Evolutionary conservation across 371 early-diverging fungal genomes (phyloP), one percentile per base, ranked within the genome.

Genomic region (Syncephalastrum racemosum): DNA sequence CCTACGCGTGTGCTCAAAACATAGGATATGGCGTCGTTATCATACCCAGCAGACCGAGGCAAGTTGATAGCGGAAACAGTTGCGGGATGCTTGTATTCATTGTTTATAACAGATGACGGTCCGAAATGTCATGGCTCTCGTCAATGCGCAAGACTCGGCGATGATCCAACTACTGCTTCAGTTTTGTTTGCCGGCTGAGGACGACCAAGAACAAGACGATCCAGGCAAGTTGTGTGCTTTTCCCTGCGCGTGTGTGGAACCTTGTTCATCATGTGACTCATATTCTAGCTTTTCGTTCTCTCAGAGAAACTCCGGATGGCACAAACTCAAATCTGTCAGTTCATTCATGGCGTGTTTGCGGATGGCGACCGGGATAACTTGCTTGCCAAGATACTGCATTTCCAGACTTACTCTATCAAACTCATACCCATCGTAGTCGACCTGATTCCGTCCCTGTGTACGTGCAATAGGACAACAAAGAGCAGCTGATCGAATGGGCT

Each of bases 301-400:
- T 18, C 44, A 62, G 75, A 72, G 0, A 64, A 58, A 2, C 46
- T 82, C 39, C 62, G 71, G 18, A 66, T 64, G 23, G 67, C 75
- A 15, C 77, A 78, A 8, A 62, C 66, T 15, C 59, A 69, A 4
- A 77, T 81, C 3, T 85, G 83, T 54, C 67, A 70, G 19, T 85
- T 82, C 46, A 61, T 83, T 53, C 85, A 85, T 48, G 66, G 72
- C 19, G 58, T 80, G 4, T 85, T 82, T 60, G 74, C 83, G 48
- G 83, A 85, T 46, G 73, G 75, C 20, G 79, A 78, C 54, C 66
- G 77, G 19, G 73, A 74, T 13, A 77, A 73, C 67, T 54, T 81
- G 15, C 66, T 82, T n/a, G 74, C 73, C 36, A 85, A 85, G 55
- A 68, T 81, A 14, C 46, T 85, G n/a, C 85, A 85, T 55, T 85